Conservation (phyloP, 129 eudicot species). For the Flaveria brownii region DNA sequence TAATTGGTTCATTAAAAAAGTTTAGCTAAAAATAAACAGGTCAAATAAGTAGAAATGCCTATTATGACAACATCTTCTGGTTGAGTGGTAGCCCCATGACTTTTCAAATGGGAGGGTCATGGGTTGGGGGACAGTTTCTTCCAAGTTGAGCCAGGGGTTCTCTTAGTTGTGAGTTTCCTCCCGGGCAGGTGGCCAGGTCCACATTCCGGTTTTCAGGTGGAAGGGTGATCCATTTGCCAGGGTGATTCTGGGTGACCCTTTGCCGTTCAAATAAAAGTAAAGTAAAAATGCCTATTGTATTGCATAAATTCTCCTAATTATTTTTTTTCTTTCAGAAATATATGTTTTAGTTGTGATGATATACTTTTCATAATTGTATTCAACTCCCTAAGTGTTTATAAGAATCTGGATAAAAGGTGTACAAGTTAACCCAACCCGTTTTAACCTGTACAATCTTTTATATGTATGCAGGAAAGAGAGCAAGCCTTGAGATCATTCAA, state of each 20-base stretch:
- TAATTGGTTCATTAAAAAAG: neutral
- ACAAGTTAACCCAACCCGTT: neutral
- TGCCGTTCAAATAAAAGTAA: too few species aligned
- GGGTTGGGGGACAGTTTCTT: too few species aligned
- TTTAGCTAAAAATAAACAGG: neutral
- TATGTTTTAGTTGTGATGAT: neutral
- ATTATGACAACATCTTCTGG: too few species aligned
- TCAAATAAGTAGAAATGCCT: neutral
- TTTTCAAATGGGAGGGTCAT: too few species aligned
- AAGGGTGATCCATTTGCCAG: too few species aligned
- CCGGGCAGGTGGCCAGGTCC: too few species aligned
- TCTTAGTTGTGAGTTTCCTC: too few species aligned
- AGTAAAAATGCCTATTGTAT: neutral
- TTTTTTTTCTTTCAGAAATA: neutral
- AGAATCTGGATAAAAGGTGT: neutral
- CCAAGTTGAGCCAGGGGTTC: too few species aligned
- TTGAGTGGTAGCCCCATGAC: neutral
- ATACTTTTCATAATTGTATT: neutral
- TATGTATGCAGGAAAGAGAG: constrained; percentile 47
- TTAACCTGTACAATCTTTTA: neutral
- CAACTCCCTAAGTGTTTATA: neutral
- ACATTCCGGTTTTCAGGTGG: too few species aligned
- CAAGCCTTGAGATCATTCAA: constrained; percentile 48
- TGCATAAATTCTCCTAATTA: neutral
- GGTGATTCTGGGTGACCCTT: too few species aligned